These are phyloP conservation scores for Ogataea saltuana DNA, from an alignment of 805 yeast species.

Conservation along the genomic window DNA sequence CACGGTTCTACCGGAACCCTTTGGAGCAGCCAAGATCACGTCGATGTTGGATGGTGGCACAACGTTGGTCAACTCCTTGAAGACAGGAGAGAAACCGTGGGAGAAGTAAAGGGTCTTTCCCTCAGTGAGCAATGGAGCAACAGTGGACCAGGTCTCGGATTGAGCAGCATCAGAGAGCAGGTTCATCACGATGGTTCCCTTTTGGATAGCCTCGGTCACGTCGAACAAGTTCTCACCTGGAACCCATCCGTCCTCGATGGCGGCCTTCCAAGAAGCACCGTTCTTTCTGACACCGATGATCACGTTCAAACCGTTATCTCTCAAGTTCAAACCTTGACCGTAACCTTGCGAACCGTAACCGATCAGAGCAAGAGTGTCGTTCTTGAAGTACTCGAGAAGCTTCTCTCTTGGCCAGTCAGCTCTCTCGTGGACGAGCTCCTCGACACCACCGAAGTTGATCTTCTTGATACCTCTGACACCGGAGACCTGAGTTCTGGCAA, in stretches of 20 bases:
- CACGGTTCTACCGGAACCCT: conserved; percentile 99
- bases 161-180: conserved; percentile 99
- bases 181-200: conserved; percentile 96
- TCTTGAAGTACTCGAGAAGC: conserved; percentile 93
- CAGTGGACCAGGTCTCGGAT: conserved; percentile 91
- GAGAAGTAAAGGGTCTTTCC: conserved; percentile 98
- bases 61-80: conserved; percentile 95
- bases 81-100: conserved; percentile 99
- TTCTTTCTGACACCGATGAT: conserved; percentile 97
- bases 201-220: conserved; percentile 87
- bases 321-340: conserved; percentile 99
- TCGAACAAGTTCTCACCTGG: conserved; percentile 98
- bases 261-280: conserved; percentile 99
- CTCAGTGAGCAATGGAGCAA: conserved; percentile 91
- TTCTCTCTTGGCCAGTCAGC: conserved; percentile 99
- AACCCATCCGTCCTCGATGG: conserved; percentile 99
- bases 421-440: conserved; percentile 96
- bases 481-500: conserved; percentile 44
- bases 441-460: conserved; percentile 95
- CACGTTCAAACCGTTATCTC: conserved; percentile 98
- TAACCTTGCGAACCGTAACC: conserved; percentile 99
- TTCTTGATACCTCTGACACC: conserved; percentile 90
- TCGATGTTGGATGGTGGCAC: conserved; percentile 94
- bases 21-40: conserved; percentile 98
- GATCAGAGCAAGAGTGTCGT: conserved; percentile 94